Evolutionary conservation across 140 eudicot species (phyloP).

Genomic region (Stevia rebaudiana): DNA sequence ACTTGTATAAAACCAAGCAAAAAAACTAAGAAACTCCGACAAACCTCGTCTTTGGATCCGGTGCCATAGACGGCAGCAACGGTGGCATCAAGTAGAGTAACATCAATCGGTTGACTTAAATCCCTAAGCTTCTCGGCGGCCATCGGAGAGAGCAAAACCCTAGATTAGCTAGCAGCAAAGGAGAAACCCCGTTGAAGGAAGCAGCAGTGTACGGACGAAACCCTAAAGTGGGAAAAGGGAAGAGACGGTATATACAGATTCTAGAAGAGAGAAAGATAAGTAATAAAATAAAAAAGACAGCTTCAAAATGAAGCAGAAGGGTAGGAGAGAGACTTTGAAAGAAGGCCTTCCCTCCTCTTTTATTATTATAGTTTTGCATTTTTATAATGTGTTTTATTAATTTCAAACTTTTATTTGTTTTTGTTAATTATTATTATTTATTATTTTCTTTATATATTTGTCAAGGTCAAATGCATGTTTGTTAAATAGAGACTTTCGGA

Average conservation of each 20-base stretch:
- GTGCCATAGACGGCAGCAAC: conserved; percentile 96
- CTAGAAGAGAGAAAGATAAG: conserved; percentile 19
- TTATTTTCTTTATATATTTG: no score
- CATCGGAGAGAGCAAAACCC: conserved; percentile 54
- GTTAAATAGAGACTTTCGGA: no score
- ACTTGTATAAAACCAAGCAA: background rate
- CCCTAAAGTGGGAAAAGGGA: conserved; percentile 39
- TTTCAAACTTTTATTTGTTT: no score
- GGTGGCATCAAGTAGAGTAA: conserved; percentile 83
- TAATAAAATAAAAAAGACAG: conserved; percentile 45
- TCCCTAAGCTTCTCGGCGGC: conserved; percentile 97
- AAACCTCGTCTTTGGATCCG: conserved; percentile 96
- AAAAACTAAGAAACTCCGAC: background rate
- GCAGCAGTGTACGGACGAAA: conserved; percentile 33
- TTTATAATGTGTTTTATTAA: background rate
- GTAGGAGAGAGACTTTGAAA: conserved; percentile 42
- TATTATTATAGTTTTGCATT: background rate
- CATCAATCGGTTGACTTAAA: conserved; percentile 90
- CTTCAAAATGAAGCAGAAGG: conserved; percentile 71
- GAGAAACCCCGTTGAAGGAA: conserved; percentile 10
- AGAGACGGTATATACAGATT: conserved; percentile 32
- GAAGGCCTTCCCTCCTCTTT: conserved; percentile 48
- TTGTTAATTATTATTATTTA: no score
- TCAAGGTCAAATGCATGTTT: no score
- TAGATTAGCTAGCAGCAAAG: conserved; percentile 18